These are phyloP conservation scores for Daldinia sp. DNA, from an alignment of 2,329 filamentous ascomycete genomes.

Conservation along the genomic window DNA sequence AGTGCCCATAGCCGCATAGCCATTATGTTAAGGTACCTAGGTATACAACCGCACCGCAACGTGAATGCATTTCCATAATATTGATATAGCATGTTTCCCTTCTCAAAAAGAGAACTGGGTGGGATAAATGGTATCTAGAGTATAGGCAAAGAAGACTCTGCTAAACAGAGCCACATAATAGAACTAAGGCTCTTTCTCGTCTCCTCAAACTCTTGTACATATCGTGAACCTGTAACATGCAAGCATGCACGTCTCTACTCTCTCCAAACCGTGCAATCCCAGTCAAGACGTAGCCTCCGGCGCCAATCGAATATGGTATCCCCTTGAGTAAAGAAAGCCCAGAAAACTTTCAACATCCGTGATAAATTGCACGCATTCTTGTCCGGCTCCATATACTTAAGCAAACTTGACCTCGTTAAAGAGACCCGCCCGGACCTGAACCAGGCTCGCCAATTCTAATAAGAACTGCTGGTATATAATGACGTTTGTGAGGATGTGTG, in stretches of 20 bases:
- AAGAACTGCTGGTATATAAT: slow-evolving; percentile 83
- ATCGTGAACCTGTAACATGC: slow-evolving; percentile 18
- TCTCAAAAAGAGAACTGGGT: slow-evolving; percentile 5
- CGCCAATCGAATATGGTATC: slow-evolving; percentile 20
- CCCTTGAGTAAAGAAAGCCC: not conserved
- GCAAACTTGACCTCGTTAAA: slow-evolving; percentile 79
- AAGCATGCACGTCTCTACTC: slow-evolving; percentile 15
- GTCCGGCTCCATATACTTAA: slow-evolving; percentile 35
- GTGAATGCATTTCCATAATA: not conserved
- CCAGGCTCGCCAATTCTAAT: slow-evolving; percentile 76
- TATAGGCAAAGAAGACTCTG: slow-evolving; percentile 6
- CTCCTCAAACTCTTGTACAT: not conserved
- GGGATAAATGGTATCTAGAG: slow-evolving; percentile 30
- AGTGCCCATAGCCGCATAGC: no score
- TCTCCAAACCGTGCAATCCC: slow-evolving; percentile 1
- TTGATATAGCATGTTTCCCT: not conserved
- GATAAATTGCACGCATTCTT: slow-evolving; percentile 5
- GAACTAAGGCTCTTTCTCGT: not conserved
- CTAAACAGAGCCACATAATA: not conserved
- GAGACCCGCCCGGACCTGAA: slow-evolving; percentile 77
- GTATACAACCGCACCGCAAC: not conserved
- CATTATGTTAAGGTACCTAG: not conserved
- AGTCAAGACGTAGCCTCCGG: slow-evolving; percentile 5
- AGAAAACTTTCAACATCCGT: slow-evolving; percentile 2
- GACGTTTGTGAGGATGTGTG: slow-evolving; percentile 81